Conservation (phyloP, 805 yeast species). For the Metschnikowia lochheadii region DNA sequence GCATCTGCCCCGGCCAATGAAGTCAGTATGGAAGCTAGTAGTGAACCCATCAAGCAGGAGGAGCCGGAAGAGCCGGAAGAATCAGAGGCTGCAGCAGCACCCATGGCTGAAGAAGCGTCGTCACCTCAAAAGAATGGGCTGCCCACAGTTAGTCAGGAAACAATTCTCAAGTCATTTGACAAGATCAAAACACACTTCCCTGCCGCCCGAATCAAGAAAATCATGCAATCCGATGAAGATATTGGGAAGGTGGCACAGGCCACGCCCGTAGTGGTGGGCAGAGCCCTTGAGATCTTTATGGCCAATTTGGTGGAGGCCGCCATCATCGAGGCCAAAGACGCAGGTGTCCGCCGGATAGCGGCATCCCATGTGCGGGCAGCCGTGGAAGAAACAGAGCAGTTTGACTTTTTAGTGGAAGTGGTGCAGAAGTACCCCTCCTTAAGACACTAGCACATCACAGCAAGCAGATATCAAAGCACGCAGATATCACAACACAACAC, state of each 20-base stretch:
- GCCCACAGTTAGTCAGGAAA: slow-evolving; percentile 26
- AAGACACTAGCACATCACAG: slow-evolving; percentile 14
- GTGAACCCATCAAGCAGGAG: too few species aligned
- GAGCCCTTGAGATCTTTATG: slow-evolving; percentile 89
- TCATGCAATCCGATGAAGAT: slow-evolving; percentile 98
- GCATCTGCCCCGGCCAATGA: too few species aligned
- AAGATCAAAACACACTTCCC: slow-evolving; percentile 80
- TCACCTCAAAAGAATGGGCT: neutral
- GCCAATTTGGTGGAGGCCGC: slow-evolving; percentile 84
- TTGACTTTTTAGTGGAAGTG: slow-evolving; percentile 84
- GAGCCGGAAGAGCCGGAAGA: too few species aligned
- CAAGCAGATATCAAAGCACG: too few species aligned
- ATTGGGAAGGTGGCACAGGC: slow-evolving; percentile 98
- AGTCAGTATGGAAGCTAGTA: too few species aligned
- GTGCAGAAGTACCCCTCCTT: slow-evolving; percentile 57
- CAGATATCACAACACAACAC: too few species aligned
- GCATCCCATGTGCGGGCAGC: slow-evolving; percentile 83
- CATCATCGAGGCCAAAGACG: slow-evolving; percentile 66
- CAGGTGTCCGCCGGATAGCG: slow-evolving; percentile 75
- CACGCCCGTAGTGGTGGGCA: slow-evolving; percentile 95
- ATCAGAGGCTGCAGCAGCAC: neutral
- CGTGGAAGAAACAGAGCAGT: slow-evolving; percentile 79
- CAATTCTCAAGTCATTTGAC: slow-evolving; percentile 36
- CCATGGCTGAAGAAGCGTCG: neutral
- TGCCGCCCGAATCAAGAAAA: slow-evolving; percentile 89